Evolutionary conservation across 2,329 filamentous ascomycete species (phyloP).

Genomic region (Uncinocarpus reesii): DNA sequence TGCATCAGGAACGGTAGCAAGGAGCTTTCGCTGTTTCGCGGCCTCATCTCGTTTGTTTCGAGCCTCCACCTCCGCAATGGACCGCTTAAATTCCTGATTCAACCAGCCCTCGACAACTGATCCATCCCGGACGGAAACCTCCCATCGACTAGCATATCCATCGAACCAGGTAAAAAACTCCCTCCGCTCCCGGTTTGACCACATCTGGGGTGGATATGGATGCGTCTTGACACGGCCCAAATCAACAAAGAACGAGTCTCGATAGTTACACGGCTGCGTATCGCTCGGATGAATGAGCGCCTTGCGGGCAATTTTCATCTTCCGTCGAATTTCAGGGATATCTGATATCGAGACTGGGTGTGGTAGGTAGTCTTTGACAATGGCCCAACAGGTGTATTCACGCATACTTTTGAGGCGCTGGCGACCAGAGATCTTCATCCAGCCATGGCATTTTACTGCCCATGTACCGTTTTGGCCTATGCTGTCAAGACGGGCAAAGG

Average conservation of each 20-base stretch:
- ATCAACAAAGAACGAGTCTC: constrained; percentile 14
- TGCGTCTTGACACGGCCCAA: constrained; percentile 10
- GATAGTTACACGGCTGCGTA: constrained; percentile 12
- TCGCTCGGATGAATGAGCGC: constrained; percentile 2
- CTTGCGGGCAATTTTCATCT: constrained; percentile 14
- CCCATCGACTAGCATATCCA: constrained; percentile 8
- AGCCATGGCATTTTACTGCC: constrained; percentile 16
- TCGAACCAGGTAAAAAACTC: constrained; percentile 10
- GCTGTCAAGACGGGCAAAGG: constrained; percentile 15
- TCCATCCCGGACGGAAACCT: constrained; percentile 11
- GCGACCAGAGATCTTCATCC: constrained; percentile 13
- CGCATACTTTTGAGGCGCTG: not conserved
- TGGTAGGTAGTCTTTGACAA: constrained; percentile 15
- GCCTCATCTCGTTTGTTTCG: not conserved
- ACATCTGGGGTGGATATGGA: constrained; percentile 8
- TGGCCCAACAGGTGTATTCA: constrained; percentile 11
- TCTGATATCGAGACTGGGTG: constrained; percentile 5
- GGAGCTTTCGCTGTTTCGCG: not conserved
- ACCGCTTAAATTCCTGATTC: constrained; percentile 4
- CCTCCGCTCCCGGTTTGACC: not conserved
- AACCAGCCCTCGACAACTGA: constrained; percentile 12
- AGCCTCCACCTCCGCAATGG: too few relatives aligned
- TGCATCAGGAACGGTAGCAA: too few relatives aligned
- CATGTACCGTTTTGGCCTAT: constrained; percentile 15
- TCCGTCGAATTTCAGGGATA: constrained; percentile 14